Evolutionary conservation across 345 rosid genomes (phyloP), one percentile per base, ranked within the genome.

Genomic region (Litchi chinensis): DNA sequence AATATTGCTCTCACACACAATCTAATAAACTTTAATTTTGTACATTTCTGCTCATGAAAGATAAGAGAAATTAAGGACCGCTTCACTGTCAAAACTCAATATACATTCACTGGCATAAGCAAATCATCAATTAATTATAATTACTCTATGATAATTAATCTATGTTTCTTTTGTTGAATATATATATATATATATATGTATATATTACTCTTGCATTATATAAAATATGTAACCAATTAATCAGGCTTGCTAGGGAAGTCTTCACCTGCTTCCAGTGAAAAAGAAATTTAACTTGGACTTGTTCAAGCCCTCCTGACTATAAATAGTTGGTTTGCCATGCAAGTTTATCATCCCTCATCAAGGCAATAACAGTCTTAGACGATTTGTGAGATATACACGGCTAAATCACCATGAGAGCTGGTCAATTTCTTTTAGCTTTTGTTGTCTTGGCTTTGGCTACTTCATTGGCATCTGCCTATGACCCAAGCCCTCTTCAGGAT

Each of bases 401-500:
- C 65, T 74, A 21, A 32, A 44, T 41, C 39, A 59, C 67, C 24
- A 74, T 62, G 79, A 78, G 71, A 79, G 44, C 63, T 24, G 8
- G 13, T 43, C 52, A 68, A 52, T 54, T 63, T 24, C 40, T 68
- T 18, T 10, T 22, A 65, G 69, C 40, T 11, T 10, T 69, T 15
- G 64, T 21, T 59, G 24, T 59, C 64, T 9, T 59, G 11, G 71
- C 72, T 67, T 40, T 76, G 40, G 69, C 78, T 11, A 37, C 48
- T 65, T 10, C 65, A 1, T 15, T 70, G 19, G 62, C 65, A 32
- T 73, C 22, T n/a, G 81, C 85, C 11, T 79, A 71, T 39, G 83
- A 84, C 44, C 83, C 83, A 0, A 54, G 54, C 13, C 81, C 82
- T 62, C 79, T 84, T 5, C 82, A 82, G 71, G 87, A 85, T 71